Conservation (phyloP, 805 yeast genomes). For the Hanseniaspora nectarophila region DNA sequence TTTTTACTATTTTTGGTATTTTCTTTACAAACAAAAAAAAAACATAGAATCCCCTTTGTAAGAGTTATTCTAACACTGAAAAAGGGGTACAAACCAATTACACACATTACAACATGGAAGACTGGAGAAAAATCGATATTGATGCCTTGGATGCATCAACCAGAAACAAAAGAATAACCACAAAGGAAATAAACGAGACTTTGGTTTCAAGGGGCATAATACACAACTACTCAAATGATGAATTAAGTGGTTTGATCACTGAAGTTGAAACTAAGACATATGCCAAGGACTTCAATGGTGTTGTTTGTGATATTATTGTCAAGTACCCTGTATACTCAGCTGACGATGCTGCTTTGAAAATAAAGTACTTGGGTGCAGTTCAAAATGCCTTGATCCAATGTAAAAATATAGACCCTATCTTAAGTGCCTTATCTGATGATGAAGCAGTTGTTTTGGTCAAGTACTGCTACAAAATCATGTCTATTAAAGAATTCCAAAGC, state of each 20-base stretch:
- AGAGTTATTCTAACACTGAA: no score
- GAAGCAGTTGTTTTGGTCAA: conserved; percentile 73
- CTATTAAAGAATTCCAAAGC: conserved; percentile 61
- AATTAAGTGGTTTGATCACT: background rate
- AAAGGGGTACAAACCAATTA: no score
- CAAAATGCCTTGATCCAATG: conserved; percentile 60
- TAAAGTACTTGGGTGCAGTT: conserved; percentile 41
- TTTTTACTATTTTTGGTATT: no score
- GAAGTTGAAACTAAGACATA: background rate
- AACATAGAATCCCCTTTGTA: background rate
- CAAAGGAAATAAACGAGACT: conserved; percentile 51
- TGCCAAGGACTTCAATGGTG: conserved; percentile 36
- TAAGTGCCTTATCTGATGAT: conserved; percentile 42
- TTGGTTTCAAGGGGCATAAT: conserved; percentile 12
- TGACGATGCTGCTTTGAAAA: conserved; percentile 34
- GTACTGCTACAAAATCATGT: conserved; percentile 78
- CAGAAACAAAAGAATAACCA: conserved; percentile 51
- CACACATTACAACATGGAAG: conserved; percentile 35
- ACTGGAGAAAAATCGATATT: conserved; percentile 90
- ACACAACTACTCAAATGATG: background rate
- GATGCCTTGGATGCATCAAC: conserved; percentile 66
- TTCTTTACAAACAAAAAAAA: no score
- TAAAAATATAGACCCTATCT: conserved; percentile 50
- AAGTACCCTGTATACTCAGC: conserved; percentile 77
- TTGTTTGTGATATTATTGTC: conserved; percentile 52